Percentiles rank a stretch among this genome's conserved stretches.
Conservation (phyloP, 371 early-diverging fungal genomes). For the Mortierella sp. region DNA sequence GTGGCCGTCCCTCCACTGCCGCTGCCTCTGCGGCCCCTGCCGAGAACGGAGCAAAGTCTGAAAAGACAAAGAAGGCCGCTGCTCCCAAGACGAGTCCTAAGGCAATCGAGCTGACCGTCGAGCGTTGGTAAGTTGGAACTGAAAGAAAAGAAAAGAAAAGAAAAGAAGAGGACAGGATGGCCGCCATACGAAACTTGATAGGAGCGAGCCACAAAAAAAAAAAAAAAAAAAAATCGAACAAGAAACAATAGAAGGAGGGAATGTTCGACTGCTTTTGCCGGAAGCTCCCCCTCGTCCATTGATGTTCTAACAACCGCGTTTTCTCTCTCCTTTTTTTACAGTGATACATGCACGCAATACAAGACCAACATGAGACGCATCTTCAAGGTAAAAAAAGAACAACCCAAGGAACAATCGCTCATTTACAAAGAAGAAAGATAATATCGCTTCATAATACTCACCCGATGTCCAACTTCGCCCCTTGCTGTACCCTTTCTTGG, state of each 20-base stretch:
- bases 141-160: not conserved
- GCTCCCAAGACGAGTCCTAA: slow-evolving; percentile 15
- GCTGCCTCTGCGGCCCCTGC: not conserved
- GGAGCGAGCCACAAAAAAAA: not conserved
- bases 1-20: not conserved
- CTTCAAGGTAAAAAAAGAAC: slow-evolving; percentile 22
- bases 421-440: not conserved
- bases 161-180: not conserved
- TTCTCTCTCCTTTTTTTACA: slow-evolving; percentile 1
- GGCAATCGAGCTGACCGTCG: slow-evolving; percentile 41
- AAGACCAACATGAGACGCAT: slow-evolving; percentile 33
- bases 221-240: not conserved
- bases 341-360: slow-evolving; percentile 52
- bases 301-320: not conserved
- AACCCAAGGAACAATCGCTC: not conserved
- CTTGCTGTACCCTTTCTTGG: not conserved
- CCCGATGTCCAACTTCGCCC: not conserved
- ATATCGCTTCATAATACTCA: not conserved
- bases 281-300: not conserved
- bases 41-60: not conserved
- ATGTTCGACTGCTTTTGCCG: not conserved
- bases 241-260: not conserved
- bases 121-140: slow-evolving; percentile 37
- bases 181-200: not conserved
- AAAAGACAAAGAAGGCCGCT: not conserved